These are phyloP conservation scores for Yamagishiella unicocca DNA, from an alignment of 139 green algal genomes.

Conservation along the genomic window DNA sequence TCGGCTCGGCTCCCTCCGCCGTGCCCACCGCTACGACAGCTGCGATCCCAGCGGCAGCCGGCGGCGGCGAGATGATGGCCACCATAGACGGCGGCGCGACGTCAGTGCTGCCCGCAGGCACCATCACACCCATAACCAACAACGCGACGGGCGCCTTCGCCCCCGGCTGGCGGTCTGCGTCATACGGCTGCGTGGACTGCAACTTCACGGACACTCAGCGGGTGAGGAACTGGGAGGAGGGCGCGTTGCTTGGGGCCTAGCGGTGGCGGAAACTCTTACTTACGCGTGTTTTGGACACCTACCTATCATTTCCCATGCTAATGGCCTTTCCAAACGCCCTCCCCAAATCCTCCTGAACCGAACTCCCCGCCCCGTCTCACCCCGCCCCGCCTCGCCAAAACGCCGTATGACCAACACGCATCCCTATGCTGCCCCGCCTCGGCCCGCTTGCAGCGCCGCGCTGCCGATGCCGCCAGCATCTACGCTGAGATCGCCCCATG, in stretches of 20 bases:
- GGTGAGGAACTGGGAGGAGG: constrained; percentile 34
- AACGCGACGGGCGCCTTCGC: not conserved
- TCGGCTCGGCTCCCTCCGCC: not conserved
- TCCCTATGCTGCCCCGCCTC: not conserved
- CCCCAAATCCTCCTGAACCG: no score
- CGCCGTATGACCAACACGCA: no score
- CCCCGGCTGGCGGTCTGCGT: constrained; percentile 14
- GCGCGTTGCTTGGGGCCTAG: no score
- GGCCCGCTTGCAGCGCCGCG: constrained; percentile 19
- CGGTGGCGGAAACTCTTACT: no score
- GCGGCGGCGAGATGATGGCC: not conserved
- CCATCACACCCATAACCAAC: constrained; percentile 11
- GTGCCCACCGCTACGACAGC: not conserved
- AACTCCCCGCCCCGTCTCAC: no score
- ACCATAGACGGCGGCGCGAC: not conserved
- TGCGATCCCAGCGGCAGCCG: no score
- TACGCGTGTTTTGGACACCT: no score
- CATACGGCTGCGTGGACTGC: constrained; percentile 55
- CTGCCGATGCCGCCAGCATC: constrained; percentile 19
- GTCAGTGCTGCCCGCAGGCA: constrained; percentile 1
- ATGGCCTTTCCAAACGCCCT: no score
- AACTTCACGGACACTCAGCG: constrained; percentile 48
- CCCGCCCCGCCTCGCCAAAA: no score
- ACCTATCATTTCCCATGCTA: no score
- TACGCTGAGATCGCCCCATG: constrained; percentile 52